These are phyloP conservation scores for Primulina eburnea DNA, from an alignment of 257 asterid genomes.

Conservation along the genomic window DNA sequence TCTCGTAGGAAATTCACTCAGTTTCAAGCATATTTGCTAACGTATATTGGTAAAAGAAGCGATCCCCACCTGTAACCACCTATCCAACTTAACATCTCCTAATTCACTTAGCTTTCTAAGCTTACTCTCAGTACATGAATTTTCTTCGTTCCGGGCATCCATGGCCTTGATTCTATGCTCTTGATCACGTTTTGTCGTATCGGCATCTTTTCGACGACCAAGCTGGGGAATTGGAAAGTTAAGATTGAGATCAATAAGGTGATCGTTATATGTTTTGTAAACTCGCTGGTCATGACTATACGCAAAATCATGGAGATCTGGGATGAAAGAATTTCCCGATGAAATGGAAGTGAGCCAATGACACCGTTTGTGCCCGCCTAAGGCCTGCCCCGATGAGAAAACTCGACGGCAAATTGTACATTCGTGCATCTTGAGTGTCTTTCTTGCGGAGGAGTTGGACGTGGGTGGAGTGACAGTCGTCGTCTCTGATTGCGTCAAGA, in stretches of 20 bases:
- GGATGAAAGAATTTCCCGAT: slow-evolving; percentile 49
- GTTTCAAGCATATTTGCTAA: not conserved
- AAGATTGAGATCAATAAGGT: slow-evolving; percentile 43
- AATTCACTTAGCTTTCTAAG: slow-evolving; percentile 53
- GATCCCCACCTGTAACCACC: slow-evolving; percentile 82
- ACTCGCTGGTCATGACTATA: slow-evolving; percentile 36
- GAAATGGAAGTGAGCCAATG: slow-evolving; percentile 62
- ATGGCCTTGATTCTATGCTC: not conserved
- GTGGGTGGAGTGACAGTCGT: not conserved
- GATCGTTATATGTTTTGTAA: slow-evolving; percentile 39
- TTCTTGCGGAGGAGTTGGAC: slow-evolving; percentile 18
- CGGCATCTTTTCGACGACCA: slow-evolving; percentile 8
- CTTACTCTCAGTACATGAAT: slow-evolving; percentile 37
- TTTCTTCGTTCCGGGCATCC: slow-evolving; percentile 21
- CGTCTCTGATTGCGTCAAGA: slow-evolving; percentile 18
- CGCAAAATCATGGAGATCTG: slow-evolving; percentile 38
- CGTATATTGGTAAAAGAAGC: slow-evolving; percentile 41
- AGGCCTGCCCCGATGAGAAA: slow-evolving; percentile 79
- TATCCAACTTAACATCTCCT: slow-evolving; percentile 54
- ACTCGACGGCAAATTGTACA: slow-evolving; percentile 73
- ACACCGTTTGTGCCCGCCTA: slow-evolving; percentile 84
- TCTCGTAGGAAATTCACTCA: too few species aligned
- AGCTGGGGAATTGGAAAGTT: slow-evolving; percentile 37
- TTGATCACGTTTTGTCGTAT: not conserved
- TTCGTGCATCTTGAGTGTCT: slow-evolving; percentile 53